A percentile compares a stretch with the other conserved stretches of the same genome.
Evolutionary conservation across 441 rosid genomes (phyloP).

Genomic region (Raphanus hybrid): DNA sequence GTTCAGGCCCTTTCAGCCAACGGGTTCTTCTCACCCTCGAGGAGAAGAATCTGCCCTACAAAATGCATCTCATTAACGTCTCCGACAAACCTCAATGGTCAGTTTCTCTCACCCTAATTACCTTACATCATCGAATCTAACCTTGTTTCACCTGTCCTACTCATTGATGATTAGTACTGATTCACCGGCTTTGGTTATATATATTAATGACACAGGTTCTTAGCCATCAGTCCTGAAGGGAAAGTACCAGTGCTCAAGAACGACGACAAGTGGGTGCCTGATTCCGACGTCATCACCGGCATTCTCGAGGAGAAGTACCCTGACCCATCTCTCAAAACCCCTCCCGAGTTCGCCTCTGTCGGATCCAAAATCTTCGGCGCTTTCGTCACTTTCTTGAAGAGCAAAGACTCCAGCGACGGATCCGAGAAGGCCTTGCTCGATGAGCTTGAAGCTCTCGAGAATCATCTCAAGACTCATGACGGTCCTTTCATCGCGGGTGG

Average conservation of each 20-base stretch:
- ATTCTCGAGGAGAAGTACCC: constrained; percentile 86
- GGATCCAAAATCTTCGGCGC: constrained; percentile 75
- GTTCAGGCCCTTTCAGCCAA: constrained; percentile 80
- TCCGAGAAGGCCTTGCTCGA: constrained; percentile 70
- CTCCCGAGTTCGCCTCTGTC: constrained; percentile 68
- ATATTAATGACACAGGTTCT: constrained; percentile 56
- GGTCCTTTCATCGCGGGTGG: constrained; percentile 89
- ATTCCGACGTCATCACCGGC: constrained; percentile 83
- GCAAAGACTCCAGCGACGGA: constrained; percentile 81
- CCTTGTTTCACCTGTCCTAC: too few species aligned
- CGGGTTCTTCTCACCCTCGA: constrained; percentile 76
- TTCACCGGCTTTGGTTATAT: neutral
- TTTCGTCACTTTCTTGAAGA: constrained; percentile 72
- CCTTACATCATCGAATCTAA: neutral
- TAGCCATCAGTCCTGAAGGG: constrained; percentile 81
- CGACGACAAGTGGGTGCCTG: constrained; percentile 86
- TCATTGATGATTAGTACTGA: neutral
- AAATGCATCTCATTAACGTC: constrained; percentile 59
- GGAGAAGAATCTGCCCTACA: constrained; percentile 77
- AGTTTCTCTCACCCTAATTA: constrained; percentile 9
- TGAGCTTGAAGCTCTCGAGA: constrained; percentile 82
- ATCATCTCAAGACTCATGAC: constrained; percentile 73
- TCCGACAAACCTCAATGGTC: constrained; percentile 86
- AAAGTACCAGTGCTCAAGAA: constrained; percentile 81
- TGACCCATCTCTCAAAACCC: constrained; percentile 69